phyloP scores from a whole-genome alignment of 1,284 basidiomycete genomes.

The Boletellus deceptivus region DNA sequence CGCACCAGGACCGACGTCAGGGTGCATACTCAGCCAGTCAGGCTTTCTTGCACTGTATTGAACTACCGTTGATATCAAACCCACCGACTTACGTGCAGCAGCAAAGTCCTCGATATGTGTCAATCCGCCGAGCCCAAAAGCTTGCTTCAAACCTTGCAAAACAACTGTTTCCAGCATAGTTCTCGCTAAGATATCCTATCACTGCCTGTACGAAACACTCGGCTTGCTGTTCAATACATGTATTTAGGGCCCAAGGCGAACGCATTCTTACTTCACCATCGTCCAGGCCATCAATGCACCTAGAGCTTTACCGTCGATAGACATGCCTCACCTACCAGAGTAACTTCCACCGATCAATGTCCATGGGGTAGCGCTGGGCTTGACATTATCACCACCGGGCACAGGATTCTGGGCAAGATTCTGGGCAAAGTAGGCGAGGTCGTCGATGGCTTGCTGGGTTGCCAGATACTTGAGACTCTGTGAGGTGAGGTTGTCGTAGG shows the following conservation, averaged over 20 bases:
- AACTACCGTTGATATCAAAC: background rate
- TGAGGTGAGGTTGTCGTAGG: conserved; percentile 59
- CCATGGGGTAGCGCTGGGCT: conserved; percentile 63
- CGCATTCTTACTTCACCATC: conserved; percentile 50
- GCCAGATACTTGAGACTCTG: conserved; percentile 58
- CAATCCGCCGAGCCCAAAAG: conserved; percentile 57
- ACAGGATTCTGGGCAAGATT: conserved; percentile 65
- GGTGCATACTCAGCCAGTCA: conserved; percentile 48
- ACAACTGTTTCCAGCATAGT: conserved; percentile 48
- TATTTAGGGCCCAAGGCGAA: background rate
- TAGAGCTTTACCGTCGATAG: background rate
- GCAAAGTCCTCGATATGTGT: conserved; percentile 67
- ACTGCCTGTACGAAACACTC: conserved; percentile 64
- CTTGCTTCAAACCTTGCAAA: conserved; percentile 51
- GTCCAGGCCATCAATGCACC: conserved; percentile 66
- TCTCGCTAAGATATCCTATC: conserved; percentile 57
- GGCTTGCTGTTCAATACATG: conserved; percentile 63
- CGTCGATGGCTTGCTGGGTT: conserved; percentile 70
- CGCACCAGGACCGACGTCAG: conserved; percentile 33
- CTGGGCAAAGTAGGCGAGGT: conserved; percentile 67
- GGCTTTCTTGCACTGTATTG: conserved; percentile 50
- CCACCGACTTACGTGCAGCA: conserved; percentile 40
- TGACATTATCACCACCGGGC: conserved; percentile 58
- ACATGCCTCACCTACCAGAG: conserved; percentile 39
- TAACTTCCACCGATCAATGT: conserved; percentile 72